Conservation (phyloP, 106 monocot genomes). For the Apostasia ramifera region DNA sequence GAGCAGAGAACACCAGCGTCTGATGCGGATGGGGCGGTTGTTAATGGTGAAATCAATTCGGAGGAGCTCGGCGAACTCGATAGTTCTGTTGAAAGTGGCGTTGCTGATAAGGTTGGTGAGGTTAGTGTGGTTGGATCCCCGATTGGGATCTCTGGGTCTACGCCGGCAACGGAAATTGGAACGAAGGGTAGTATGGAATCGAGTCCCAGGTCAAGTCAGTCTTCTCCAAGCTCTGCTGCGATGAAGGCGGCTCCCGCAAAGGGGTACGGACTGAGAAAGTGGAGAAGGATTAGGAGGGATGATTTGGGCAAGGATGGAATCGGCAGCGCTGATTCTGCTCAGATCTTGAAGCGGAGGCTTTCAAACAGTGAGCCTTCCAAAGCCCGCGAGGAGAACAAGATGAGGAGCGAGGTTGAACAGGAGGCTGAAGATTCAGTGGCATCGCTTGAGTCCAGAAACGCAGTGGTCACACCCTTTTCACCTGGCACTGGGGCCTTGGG, state of each 20-base stretch:
- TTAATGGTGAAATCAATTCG: no score
- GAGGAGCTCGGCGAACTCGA: no score
- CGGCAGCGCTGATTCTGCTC: slow-evolving; percentile 10
- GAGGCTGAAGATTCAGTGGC: slow-evolving; percentile 24
- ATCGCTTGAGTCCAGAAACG: slow-evolving; percentile 18
- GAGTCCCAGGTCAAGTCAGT: no score
- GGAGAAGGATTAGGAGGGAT: slow-evolving; percentile 58
- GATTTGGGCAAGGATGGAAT: slow-evolving; percentile 28
- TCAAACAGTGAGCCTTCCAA: slow-evolving; percentile 18
- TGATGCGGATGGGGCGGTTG: no score
- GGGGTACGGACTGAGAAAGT: slow-evolving; percentile 49
- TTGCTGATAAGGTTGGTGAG: no score
- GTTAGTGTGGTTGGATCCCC: no score
- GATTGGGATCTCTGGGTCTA: no score
- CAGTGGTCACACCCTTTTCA: not conserved
- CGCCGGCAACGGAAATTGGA: no score
- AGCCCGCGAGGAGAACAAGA: slow-evolving; percentile 18
- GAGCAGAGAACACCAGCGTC: no score
- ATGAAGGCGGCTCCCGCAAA: slow-evolving; percentile 25
- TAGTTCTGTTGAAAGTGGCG: no score
- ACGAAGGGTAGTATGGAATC: no score
- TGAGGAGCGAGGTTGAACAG: slow-evolving; percentile 20
- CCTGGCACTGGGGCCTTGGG: slow-evolving; percentile 6
- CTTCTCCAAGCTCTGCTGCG: not conserved
- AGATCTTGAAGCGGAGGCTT: slow-evolving; percentile 30